phyloP scores from a whole-genome alignment of 2,329 filamentous ascomycete species.

The Phialophora verrucosa region DNA sequence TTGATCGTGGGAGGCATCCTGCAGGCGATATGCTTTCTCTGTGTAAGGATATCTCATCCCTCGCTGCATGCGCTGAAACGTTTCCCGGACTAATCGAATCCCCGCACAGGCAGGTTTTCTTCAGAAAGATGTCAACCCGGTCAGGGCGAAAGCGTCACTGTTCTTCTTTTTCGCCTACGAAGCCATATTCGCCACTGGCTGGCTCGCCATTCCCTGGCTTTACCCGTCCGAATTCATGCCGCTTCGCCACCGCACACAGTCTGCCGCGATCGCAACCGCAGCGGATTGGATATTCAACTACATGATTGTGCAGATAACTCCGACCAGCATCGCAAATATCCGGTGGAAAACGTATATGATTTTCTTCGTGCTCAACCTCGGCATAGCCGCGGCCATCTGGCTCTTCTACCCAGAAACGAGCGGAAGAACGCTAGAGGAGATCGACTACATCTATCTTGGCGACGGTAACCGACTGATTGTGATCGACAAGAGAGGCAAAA shows the following conservation, averaged over 20 bases:
- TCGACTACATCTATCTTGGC: conserved; percentile 13
- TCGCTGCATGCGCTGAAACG: neutral
- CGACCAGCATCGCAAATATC: conserved; percentile 50
- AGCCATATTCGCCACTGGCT: conserved; percentile 65
- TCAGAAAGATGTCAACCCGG: neutral
- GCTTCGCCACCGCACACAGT: conserved; percentile 44
- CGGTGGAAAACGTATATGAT: conserved; percentile 54
- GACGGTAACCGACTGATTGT: conserved; percentile 7
- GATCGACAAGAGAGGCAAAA: conserved; percentile 8
- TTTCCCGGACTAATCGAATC: neutral
- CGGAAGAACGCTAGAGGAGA: conserved; percentile 30
- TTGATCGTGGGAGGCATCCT: conserved; percentile 9
- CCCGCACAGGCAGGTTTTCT: conserved; percentile 8
- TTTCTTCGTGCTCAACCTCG: conserved; percentile 49
- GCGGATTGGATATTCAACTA: conserved; percentile 50
- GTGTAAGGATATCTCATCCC: neutral
- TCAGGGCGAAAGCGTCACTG: conserved; percentile 11
- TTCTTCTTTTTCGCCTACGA: conserved; percentile 66
- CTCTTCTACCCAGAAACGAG: conserved; percentile 31
- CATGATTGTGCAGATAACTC: conserved; percentile 47
- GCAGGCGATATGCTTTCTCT: conserved; percentile 13
- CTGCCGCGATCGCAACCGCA: conserved; percentile 44
- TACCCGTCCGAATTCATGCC: conserved; percentile 68
- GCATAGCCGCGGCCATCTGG: conserved; percentile 15
- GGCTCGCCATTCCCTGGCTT: conserved; percentile 67